Evolutionary conservation across 805 yeast species (phyloP).

Genomic region (Sugiyamaella boreocaroliniensis): DNA sequence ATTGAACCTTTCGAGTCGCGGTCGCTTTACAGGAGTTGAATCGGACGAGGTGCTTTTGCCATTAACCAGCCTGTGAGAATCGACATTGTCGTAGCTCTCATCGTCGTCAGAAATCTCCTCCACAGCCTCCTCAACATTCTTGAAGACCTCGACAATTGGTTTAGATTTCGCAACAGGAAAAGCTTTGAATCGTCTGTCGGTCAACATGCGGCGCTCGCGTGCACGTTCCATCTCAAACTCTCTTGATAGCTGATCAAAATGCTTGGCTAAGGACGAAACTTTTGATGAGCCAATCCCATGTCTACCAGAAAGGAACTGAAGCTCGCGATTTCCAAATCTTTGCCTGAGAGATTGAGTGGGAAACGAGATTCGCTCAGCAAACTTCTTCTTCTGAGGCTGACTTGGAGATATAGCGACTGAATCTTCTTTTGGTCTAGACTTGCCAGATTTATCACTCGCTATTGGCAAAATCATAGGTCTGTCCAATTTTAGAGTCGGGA

Average conservation of each 20-base stretch:
- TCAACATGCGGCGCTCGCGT: conserved; percentile 58
- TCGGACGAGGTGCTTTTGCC: conserved; percentile 3
- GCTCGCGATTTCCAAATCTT: conserved; percentile 18
- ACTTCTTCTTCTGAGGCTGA: conserved; percentile 7
- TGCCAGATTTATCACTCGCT: background rate
- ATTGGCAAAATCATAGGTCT: background rate
- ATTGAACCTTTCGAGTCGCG: background rate
- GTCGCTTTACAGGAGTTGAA: background rate
- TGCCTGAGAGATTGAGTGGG: conserved; percentile 12
- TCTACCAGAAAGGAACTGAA: conserved; percentile 17
- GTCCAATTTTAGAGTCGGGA: conserved; percentile 6
- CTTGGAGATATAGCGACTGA: background rate
- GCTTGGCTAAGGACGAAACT: conserved; percentile 44
- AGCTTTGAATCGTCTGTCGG: conserved; percentile 56
- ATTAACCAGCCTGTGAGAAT: background rate
- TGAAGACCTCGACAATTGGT: conserved; percentile 87
- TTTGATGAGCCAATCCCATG: conserved; percentile 4
- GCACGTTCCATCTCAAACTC: conserved; percentile 89
- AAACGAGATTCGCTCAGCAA: conserved; percentile 14
- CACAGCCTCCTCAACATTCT: conserved; percentile 83
- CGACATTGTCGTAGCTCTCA: background rate
- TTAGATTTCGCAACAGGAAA: conserved; percentile 64
- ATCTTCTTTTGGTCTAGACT: background rate
- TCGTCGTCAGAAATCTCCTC: background rate
- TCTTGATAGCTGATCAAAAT: conserved; percentile 69